Evolutionary conservation across 257 asterid genomes (phyloP).

Genomic region (Ligustrum vulgare): DNA sequence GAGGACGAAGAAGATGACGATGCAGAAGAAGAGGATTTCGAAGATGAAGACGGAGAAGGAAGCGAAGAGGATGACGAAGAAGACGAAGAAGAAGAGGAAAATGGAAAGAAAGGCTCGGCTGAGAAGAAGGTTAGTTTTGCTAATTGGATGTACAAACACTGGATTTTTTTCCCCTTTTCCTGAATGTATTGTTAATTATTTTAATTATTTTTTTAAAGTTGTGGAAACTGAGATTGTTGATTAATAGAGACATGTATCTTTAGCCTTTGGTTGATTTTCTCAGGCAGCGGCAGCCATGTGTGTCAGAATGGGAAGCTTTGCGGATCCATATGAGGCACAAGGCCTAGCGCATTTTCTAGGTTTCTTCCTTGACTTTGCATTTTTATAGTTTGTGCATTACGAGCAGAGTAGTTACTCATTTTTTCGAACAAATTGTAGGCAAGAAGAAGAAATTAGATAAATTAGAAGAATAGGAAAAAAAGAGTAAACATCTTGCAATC

Average conservation of each 20-base stretch:
- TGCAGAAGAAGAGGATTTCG: slow-evolving; percentile 44
- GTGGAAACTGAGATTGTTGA: slow-evolving; percentile 7
- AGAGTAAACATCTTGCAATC: neutral
- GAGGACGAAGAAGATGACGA: slow-evolving; percentile 36
- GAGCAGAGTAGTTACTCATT: neutral
- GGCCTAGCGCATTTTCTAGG: slow-evolving; percentile 98
- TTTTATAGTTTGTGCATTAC: neutral
- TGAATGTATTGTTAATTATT: slow-evolving; percentile 9
- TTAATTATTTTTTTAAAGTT: slow-evolving; percentile 11
- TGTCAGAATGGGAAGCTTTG: slow-evolving; percentile 91
- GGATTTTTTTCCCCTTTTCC: neutral
- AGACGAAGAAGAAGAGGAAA: slow-evolving; percentile 34
- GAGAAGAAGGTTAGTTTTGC: slow-evolving; percentile 68
- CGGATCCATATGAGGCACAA: slow-evolving; percentile 94
- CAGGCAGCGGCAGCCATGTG: slow-evolving; percentile 99
- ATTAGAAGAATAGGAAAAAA: neutral
- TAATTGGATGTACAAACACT: neutral
- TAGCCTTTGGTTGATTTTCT: slow-evolving; percentile 22
- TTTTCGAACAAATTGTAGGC: neutral
- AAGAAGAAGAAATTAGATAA: neutral
- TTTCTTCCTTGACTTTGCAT: slow-evolving; percentile 26
- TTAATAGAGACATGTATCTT: neutral
- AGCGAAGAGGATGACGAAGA: slow-evolving; percentile 37
- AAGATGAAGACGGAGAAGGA: slow-evolving; percentile 29
- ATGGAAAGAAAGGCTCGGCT: slow-evolving; percentile 41